These are phyloP conservation scores for Schizochytrium sp. DNA, from an alignment of 108 stramenopile species.

Conservation along the genomic window DNA sequence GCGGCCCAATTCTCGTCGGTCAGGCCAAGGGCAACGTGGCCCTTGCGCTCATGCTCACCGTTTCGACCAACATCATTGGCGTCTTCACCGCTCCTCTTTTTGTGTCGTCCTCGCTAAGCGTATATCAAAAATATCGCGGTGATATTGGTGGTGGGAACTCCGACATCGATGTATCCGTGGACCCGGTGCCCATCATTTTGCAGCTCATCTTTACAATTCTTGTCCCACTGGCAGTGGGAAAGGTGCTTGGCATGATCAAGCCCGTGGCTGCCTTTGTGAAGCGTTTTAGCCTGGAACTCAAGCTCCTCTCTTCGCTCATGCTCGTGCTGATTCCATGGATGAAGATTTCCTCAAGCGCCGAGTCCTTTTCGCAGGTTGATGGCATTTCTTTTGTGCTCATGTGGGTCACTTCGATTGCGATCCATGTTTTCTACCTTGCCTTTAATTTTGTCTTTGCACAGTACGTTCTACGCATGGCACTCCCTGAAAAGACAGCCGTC, in stretches of 20 bases:
- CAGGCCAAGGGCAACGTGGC: slow-evolving; percentile 26
- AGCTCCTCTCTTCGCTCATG: slow-evolving; percentile 16
- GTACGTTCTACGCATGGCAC: background rate
- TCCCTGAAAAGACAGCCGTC: background rate
- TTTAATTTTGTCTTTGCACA: background rate
- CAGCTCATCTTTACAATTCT: slow-evolving; percentile 13
- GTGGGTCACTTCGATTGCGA: background rate
- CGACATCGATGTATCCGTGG: background rate
- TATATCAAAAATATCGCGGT: background rate
- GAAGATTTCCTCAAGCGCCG: background rate
- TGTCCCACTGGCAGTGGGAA: slow-evolving; percentile 14
- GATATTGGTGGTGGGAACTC: background rate
- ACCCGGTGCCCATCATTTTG: background rate
- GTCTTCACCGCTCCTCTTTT: slow-evolving; percentile 14
- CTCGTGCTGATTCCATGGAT: slow-evolving; percentile 28
- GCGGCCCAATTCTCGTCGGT: slow-evolving; percentile 2
- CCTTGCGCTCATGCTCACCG: slow-evolving; percentile 22
- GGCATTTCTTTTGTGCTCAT: background rate
- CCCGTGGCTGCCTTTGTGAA: background rate
- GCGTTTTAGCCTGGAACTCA: background rate
- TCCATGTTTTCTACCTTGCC: slow-evolving; percentile 6
- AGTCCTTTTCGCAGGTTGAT: background rate
- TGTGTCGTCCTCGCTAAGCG: background rate
- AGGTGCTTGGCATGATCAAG: background rate
- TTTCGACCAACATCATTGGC: background rate